Evolutionary conservation across 2,329 filamentous ascomycete genomes (phyloP).

Genomic region (Scedosporium apiospermum): DNA sequence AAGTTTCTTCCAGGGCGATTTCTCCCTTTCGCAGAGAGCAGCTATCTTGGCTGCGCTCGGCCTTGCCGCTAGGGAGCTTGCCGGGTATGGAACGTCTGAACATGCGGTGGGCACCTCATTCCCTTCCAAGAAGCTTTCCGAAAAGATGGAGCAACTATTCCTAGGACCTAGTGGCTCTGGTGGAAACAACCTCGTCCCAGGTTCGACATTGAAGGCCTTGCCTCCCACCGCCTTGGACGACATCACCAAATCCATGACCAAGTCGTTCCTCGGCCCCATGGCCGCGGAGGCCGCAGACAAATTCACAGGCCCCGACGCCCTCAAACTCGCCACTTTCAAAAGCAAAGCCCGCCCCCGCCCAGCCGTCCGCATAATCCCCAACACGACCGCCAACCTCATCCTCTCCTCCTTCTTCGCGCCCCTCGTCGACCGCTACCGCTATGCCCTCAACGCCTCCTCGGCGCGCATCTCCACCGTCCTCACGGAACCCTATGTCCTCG

Average conservation of each 20-base stretch:
- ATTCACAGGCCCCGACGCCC: conserved; percentile 65
- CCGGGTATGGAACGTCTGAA: conserved; percentile 58
- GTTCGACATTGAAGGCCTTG: conserved; percentile 38
- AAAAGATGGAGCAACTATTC: conserved; percentile 65
- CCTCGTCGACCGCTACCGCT: conserved; percentile 69
- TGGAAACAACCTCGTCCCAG: conserved; percentile 13
- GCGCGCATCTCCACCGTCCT: conserved; percentile 47
- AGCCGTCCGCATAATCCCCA: conserved; percentile 50
- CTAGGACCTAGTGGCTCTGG: conserved; percentile 22
- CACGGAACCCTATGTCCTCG: conserved; percentile 65
- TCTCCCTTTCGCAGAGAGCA: conserved; percentile 76
- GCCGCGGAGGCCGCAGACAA: conserved; percentile 74
- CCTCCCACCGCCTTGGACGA: conserved; percentile 53
- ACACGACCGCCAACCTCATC: conserved; percentile 69
- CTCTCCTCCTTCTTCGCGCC: conserved; percentile 77
- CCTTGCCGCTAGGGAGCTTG: conserved; percentile 72
- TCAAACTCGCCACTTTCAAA: conserved; percentile 82
- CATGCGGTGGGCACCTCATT: conserved; percentile 48
- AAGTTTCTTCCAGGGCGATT: conserved; percentile 85
- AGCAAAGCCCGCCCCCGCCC: conserved; percentile 30
- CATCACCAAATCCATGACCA: conserved; percentile 59
- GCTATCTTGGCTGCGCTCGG: conserved; percentile 75
- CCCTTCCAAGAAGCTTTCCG: conserved; percentile 71
- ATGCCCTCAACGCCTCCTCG: conserved; percentile 38
- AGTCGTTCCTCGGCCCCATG: conserved; percentile 68